Conservation (phyloP, 129 eudicot genomes). For the Flaveria brownii region DNA sequence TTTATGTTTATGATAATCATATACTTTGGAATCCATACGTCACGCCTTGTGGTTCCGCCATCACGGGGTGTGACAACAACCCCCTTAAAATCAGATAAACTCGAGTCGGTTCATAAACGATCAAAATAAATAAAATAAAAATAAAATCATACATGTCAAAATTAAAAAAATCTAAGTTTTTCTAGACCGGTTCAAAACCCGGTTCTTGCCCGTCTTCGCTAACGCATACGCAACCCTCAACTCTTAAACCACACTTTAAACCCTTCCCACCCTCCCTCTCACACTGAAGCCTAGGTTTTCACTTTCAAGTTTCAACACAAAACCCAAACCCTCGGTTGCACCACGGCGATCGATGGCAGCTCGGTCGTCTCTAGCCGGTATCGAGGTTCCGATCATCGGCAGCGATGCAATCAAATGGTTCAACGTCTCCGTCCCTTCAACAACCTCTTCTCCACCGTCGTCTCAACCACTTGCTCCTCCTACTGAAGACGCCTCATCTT, state of each 20-base stretch:
- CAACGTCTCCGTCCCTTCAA: conserved; percentile 56
- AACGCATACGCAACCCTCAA: not conserved
- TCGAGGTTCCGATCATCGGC: conserved; percentile 81
- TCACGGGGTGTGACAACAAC: no score
- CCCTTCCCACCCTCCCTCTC: conserved; percentile 13
- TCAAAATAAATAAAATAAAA: no score
- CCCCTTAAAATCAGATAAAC: no score
- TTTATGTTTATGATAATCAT: no score
- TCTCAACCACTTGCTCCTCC: conserved; percentile 40
- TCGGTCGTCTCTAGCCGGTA: conserved; percentile 63
- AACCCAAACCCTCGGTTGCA: not conserved
- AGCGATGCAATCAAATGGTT: conserved; percentile 72
- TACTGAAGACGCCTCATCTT: conserved; percentile 59
- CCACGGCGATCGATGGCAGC: conserved; percentile 38
- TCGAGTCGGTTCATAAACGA: no score
- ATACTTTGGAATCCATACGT: no score
- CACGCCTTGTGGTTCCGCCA: no score
- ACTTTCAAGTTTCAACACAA: not conserved
- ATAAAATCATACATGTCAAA: no score
- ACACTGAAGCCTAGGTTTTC: conserved; percentile 23
- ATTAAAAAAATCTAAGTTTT: no score
- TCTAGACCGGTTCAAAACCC: no score
- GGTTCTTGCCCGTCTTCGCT: no score
- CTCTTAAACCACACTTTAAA: conserved; percentile 15
- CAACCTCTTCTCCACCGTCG: conserved; percentile 21